These are phyloP conservation scores for Yamadazyma kitorensis DNA, from an alignment of 805 yeast species.

Conservation along the genomic window DNA sequence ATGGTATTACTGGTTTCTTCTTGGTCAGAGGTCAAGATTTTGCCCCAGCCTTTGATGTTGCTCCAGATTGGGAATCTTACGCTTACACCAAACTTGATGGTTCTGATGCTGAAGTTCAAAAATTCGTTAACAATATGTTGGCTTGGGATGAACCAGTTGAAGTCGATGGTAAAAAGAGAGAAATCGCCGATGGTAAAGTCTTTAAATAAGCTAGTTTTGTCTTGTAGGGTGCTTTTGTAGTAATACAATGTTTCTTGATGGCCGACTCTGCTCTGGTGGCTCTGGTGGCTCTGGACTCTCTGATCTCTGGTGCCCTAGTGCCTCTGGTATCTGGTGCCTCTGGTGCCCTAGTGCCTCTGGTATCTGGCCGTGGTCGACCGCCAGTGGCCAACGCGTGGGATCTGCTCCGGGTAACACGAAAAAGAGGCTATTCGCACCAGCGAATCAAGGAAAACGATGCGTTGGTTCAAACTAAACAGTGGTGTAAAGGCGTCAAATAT, in stretches of 20 bases:
- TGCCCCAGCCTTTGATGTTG: slow-evolving; percentile 93
- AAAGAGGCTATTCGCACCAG: no score
- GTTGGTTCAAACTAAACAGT: no score
- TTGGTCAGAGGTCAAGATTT: slow-evolving; percentile 92
- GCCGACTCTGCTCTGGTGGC: no score
- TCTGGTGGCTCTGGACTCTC: no score
- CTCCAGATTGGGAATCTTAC: slow-evolving; percentile 99
- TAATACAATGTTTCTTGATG: no score
- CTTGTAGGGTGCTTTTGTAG: no score
- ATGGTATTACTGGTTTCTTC: slow-evolving; percentile 95
- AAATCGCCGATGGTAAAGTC: slow-evolving; percentile 97
- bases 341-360: not conserved
- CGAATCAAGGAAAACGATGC: no score
- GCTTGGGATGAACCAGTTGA: slow-evolving; percentile 96
- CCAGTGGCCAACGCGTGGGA: slow-evolving; percentile 1
- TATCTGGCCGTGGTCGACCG: no score
- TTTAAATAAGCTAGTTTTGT: slow-evolving; percentile 72
- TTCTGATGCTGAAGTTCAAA: slow-evolving; percentile 70
- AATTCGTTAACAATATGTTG: slow-evolving; percentile 85
- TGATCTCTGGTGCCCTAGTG: not conserved
- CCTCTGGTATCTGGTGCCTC: not conserved
- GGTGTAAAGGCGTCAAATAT: no score
- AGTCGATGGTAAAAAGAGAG: slow-evolving; percentile 75
- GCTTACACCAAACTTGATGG: slow-evolving; percentile 79
- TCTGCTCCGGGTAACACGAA: slow-evolving; percentile 1